phyloP scores from a whole-genome alignment of 2,329 filamentous ascomycete species.

The Lecanicillium sp. region DNA sequence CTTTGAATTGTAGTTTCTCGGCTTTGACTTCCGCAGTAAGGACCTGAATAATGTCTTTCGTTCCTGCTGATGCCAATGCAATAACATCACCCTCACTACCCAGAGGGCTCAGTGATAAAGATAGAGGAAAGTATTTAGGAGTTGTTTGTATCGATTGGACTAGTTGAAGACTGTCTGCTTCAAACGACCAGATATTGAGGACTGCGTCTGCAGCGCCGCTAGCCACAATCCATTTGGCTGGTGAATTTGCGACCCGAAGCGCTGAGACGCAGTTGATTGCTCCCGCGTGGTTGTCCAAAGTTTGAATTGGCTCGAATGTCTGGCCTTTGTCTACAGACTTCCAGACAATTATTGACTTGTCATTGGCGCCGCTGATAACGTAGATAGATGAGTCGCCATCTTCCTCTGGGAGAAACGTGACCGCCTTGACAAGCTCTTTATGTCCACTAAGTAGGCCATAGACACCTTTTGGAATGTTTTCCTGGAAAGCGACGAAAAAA shows the following conservation, averaged over 20 bases:
- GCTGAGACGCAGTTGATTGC: constrained; percentile 63
- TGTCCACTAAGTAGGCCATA: constrained; percentile 65
- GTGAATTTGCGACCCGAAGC: constrained; percentile 20
- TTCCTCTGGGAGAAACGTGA: constrained; percentile 61
- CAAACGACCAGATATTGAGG: constrained; percentile 60
- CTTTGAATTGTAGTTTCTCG: constrained; percentile 46
- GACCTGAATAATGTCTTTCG: constrained; percentile 72
- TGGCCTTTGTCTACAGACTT: constrained; percentile 19
- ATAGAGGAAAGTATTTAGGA: constrained; percentile 75
- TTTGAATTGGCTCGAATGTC: constrained; percentile 39
- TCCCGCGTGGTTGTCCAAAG: constrained; percentile 54
- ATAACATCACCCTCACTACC: constrained; percentile 42
- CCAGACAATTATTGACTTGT: constrained; percentile 74
- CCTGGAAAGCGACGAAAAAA: constrained; percentile 17
- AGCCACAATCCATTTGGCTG: constrained; percentile 46
- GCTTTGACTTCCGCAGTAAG: constrained; percentile 48
- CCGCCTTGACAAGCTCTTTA: constrained; percentile 69
- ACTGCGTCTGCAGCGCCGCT: constrained; percentile 77
- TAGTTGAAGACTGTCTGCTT: constrained; percentile 38
- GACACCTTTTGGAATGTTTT: constrained; percentile 45
- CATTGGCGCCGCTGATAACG: constrained; percentile 73
- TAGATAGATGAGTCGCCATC: constrained; percentile 39
- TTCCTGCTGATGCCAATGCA: constrained; percentile 79
- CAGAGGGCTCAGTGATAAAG: constrained; percentile 60
- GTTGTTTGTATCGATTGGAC: constrained; percentile 63